Percentiles rank a stretch among this genome's conserved stretches.
These are phyloP conservation scores for Salix arbutifolia DNA, from an alignment of 345 rosid species.

Conservation along the genomic window DNA sequence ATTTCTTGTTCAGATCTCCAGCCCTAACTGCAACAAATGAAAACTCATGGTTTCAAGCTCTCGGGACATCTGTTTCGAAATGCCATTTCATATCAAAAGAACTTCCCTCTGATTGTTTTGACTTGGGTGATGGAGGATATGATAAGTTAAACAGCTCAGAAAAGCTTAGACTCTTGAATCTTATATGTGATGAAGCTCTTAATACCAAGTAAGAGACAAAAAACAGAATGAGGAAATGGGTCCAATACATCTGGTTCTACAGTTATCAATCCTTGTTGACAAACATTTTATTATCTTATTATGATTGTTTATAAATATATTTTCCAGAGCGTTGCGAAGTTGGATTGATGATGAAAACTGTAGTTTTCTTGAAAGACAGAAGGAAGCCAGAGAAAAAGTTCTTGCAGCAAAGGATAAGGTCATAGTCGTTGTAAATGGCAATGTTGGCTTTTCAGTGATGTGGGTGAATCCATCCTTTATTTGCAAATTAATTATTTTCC, in stretches of 20 bases:
- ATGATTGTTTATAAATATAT: neutral
- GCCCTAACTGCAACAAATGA: constrained; percentile 40
- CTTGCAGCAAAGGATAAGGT: constrained; percentile 63
- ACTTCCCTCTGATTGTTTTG: constrained; percentile 36
- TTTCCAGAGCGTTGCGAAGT: constrained; percentile 43
- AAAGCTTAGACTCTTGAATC: constrained; percentile 54
- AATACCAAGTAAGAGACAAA: constrained; percentile 49
- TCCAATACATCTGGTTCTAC: neutral
- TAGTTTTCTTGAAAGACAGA: constrained; percentile 35
- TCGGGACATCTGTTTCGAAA: constrained; percentile 40
- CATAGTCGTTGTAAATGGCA: neutral
- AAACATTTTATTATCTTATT: neutral
- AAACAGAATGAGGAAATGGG: neutral
- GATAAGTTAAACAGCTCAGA: constrained; percentile 32
- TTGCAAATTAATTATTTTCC: neutral
- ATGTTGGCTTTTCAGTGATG: neutral
- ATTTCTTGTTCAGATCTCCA: constrained; percentile 41
- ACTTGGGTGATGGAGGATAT: constrained; percentile 39
- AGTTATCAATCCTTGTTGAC: neutral
- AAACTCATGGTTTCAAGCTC: constrained; percentile 53
- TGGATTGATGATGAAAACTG: constrained; percentile 59
- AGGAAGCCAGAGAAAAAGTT: constrained; percentile 50
- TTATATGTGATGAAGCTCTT: constrained; percentile 66
- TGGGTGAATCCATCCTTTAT: neutral
- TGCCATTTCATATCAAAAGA: constrained; percentile 32